These are phyloP conservation scores for Pisolithus microcarpus DNA, from an alignment of 768 basidiomycete genomes.

Conservation along the genomic window DNA sequence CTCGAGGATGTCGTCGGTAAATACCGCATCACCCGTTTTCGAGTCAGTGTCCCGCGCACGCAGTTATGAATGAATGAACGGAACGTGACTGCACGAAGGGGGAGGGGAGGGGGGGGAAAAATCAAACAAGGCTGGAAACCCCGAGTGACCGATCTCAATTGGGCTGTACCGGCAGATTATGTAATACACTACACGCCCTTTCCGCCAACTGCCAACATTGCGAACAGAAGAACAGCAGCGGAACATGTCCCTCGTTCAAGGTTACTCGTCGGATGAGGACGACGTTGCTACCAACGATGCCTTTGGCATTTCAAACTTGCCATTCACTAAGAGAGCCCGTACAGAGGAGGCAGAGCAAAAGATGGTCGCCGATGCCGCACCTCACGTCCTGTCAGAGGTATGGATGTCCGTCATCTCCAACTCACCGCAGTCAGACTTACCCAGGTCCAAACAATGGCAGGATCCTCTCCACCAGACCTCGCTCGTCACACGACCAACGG, in stretches of 20 bases:
- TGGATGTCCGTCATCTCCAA: conserved; percentile 16
- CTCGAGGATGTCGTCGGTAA: conserved; percentile 2
- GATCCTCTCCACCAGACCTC: conserved; percentile 77
- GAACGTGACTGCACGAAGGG: not conserved
- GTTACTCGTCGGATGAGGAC: conserved; percentile 72
- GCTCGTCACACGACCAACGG: conserved; percentile 86
- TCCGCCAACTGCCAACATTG: not conserved
- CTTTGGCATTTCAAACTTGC: conserved; percentile 56
- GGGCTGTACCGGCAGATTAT: conserved; percentile 4
- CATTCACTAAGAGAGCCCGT: conserved; percentile 51
- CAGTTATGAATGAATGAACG: not conserved
- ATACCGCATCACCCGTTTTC: conserved; percentile 1
- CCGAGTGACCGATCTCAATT: not conserved
- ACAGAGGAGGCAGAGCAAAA: conserved; percentile 30
- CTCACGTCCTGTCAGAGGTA: conserved; percentile 86
- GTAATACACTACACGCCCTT: conserved; percentile 1
- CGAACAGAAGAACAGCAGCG: not conserved
- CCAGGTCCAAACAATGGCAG: conserved; percentile 33
- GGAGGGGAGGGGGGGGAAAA: not conserved
- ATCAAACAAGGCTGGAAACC: not conserved
- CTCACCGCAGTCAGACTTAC: conserved; percentile 2
- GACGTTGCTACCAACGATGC: conserved; percentile 42
- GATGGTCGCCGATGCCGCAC: conserved; percentile 50
- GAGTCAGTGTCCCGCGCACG: not conserved
- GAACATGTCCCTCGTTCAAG: conserved; percentile 55